Conservation (phyloP, 768 basidiomycete species). For the Tylopilus sp. region DNA sequence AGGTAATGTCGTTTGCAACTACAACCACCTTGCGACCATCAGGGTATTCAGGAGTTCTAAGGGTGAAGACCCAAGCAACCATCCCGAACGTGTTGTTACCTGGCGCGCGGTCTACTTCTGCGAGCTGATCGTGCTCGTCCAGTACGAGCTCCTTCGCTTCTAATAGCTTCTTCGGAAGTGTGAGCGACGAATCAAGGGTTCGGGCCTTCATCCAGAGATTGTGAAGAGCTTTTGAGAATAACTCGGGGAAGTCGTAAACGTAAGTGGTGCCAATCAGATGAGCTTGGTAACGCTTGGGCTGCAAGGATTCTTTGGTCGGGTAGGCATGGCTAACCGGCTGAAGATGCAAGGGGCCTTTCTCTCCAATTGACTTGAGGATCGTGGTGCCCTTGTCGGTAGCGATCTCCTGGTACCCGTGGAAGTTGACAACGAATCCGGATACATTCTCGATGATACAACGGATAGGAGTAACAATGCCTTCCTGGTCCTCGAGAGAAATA, state of each 20-base stretch:
- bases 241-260: constrained; percentile 98
- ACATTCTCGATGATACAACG: constrained; percentile 99
- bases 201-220: constrained; percentile 85
- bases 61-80: constrained; percentile 96
- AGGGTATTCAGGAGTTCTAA: constrained; percentile 90
- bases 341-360: constrained; percentile 94
- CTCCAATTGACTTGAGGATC: constrained; percentile 96
- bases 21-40: constrained; percentile 83
- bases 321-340: constrained; percentile 93
- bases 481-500: constrained; percentile 88
- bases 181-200: constrained; percentile 57
- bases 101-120: constrained; percentile 87
- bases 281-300: constrained; percentile 98
- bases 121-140: constrained; percentile 88
- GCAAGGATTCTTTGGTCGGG: constrained; percentile 95
- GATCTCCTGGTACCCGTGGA: constrained; percentile 97
- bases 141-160: constrained; percentile 88
- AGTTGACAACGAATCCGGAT: constrained; percentile 98
- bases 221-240: constrained; percentile 95
- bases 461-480: constrained; percentile 94
- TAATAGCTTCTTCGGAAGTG: constrained; percentile 73
- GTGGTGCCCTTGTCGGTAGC: constrained; percentile 92
- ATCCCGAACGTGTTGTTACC: constrained; percentile 96
- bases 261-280: constrained; percentile 98
- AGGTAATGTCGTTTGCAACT: constrained; percentile 98